A percentile compares a stretch with the other conserved stretches of the same genome.
phyloP scores from a whole-genome alignment of 2,329 filamentous ascomycete species.

The Ophiostoma sp. region DNA sequence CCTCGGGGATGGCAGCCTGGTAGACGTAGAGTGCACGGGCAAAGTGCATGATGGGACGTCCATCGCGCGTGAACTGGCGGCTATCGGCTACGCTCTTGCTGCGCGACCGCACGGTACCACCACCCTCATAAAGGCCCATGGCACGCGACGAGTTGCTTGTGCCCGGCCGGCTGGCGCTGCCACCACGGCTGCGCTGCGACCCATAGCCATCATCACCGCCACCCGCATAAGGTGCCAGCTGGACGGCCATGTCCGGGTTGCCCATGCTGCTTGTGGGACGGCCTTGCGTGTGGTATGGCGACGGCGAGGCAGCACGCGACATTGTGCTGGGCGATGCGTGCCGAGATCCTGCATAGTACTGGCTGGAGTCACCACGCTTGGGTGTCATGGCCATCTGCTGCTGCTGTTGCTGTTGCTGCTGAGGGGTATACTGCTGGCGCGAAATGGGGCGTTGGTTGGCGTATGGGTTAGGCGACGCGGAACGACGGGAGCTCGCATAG shows the following conservation, averaged over 20 bases:
- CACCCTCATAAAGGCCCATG: constrained; percentile 53
- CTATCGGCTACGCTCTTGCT: constrained; percentile 87
- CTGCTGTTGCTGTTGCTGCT: constrained; percentile 30
- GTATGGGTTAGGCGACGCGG: constrained; percentile 55
- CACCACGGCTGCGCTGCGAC: constrained; percentile 48
- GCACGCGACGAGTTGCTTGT: constrained; percentile 42
- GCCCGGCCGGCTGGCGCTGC: constrained; percentile 41
- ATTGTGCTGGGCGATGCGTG: constrained; percentile 48
- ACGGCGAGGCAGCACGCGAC: constrained; percentile 42
- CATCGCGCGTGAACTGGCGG: constrained; percentile 79
- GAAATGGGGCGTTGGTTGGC: constrained; percentile 33
- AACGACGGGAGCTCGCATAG: constrained; percentile 40
- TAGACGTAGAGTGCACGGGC: constrained; percentile 93
- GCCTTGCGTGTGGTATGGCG: constrained; percentile 41
- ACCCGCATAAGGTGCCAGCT: constrained; percentile 47
- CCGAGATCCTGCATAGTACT: constrained; percentile 42
- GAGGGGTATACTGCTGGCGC: constrained; percentile 31
- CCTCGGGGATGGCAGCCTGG: constrained; percentile 88
- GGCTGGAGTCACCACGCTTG: constrained; percentile 44
- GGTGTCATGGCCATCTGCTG: constrained; percentile 34
- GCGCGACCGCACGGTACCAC: constrained; percentile 42
- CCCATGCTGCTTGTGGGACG: constrained; percentile 49
- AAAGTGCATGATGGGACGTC: constrained; percentile 83
- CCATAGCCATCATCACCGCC: constrained; percentile 51
- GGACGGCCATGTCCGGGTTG: constrained; percentile 58